Base-by-base conservation (phyloP, 179 eudicot genomes). In the Heliamphora pulchella region DNA sequence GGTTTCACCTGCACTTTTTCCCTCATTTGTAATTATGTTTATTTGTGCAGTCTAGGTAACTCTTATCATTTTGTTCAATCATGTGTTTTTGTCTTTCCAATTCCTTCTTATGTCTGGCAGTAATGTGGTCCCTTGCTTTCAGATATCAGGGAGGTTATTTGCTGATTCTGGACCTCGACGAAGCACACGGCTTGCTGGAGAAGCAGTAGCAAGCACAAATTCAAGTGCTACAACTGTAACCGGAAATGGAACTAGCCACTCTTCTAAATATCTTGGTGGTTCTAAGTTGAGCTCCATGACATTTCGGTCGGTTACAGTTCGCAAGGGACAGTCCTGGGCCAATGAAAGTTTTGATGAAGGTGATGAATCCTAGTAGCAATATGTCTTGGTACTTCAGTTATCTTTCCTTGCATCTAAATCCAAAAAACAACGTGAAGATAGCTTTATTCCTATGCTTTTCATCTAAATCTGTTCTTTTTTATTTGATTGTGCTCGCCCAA, bases 81-180 rank as follows among this genome's bases (percentile, higher is more conserved):
- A 44, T 44, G 58, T 43, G 4, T 50, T 78, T 57, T 74, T 8
- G 57, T 5, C 59, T 17, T 10, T 14, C 15, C 71, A 43, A 59
- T 53, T 70, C 39, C 78, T 54, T 5, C 48, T 58, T 22, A 11
- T 61, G 17, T 69, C 14, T 4, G 64, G 11, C 1, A 7, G 55
- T 51, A 48, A 46, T 64, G 2, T 41, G 41, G 43, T 48, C 39
- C 61, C 66, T 78, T 1, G 73, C 74, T 75, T 88, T 80, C 88
- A 96, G 99, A 90, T 96, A 84, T 94, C 99, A 61, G 99, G 96
- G 80, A 92, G 93, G 83, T 83, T 96, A 77, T 94, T 94, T 85
- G 81, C 98, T 82, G 99, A 96, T 88, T 94, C 98, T 78, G 89
- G 90, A 64, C 92, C 97, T 81, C 94, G 99, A 81, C 83, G 98